Conservation (phyloP, 2,329 filamentous ascomycete genomes). For the Fusarium burgessii region DNA sequence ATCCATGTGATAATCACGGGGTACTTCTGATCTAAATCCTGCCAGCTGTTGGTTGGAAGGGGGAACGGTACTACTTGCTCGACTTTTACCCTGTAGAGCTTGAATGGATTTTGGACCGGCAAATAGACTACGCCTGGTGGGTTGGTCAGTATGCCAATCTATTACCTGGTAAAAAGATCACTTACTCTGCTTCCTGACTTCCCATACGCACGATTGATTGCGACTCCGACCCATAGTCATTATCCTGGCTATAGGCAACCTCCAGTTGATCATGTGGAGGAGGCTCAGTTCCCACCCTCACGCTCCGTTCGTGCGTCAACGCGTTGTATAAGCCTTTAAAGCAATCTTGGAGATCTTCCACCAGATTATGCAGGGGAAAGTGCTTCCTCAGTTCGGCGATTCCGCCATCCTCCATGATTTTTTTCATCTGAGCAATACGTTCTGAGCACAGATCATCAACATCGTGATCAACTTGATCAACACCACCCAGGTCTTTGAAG, state of each 20-base stretch:
- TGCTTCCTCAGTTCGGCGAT: conserved; percentile 25
- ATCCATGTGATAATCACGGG: conserved; percentile 40
- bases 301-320: conserved; percentile 4
- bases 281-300: neutral
- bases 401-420: conserved; percentile 7
- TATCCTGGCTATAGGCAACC: conserved; percentile 32
- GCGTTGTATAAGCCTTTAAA: conserved; percentile 32
- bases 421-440: conserved; percentile 39
- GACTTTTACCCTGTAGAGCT: conserved; percentile 28
- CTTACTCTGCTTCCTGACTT: conserved; percentile 34
- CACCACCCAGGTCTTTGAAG: conserved; percentile 44
- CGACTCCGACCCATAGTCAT: conserved; percentile 41
- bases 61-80: conserved; percentile 9
- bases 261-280: conserved; percentile 15
- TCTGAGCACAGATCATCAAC: conserved; percentile 38
- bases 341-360: conserved; percentile 35
- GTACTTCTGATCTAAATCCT: conserved; percentile 23
- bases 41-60: conserved; percentile 42
- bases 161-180: neutral
- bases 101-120: conserved; percentile 31
- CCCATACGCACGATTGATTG: conserved; percentile 42
- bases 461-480: conserved; percentile 14
- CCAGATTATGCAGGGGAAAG: conserved; percentile 37
- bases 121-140: conserved; percentile 41
- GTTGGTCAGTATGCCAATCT: conserved; percentile 1